phyloP scores from a whole-genome alignment of 2,329 filamentous ascomycete species.

The Tolypocladium ophioglossoides region DNA sequence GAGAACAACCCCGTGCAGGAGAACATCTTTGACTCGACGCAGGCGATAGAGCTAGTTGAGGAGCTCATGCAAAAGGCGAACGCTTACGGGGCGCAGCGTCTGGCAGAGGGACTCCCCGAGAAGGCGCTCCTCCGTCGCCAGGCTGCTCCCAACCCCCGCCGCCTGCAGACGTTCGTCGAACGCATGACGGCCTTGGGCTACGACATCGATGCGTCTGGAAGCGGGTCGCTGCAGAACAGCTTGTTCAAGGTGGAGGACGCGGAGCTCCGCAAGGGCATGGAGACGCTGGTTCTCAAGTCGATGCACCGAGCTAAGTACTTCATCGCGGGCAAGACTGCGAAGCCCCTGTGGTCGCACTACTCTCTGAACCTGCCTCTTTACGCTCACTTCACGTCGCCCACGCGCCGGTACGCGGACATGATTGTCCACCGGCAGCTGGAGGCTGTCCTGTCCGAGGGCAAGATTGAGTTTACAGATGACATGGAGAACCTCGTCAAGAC shows the following conservation, averaged over 20 bases:
- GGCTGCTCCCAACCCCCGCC: slow-evolving; percentile 72
- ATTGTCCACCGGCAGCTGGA: slow-evolving; percentile 94
- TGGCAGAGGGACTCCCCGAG: slow-evolving; percentile 70
- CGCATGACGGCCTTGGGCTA: slow-evolving; percentile 88
- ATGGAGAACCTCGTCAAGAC: slow-evolving; percentile 83
- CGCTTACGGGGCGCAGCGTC: slow-evolving; percentile 74
- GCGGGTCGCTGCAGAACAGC: slow-evolving; percentile 85
- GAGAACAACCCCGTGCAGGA: slow-evolving; percentile 95
- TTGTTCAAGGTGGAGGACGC: slow-evolving; percentile 85
- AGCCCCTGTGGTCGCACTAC: slow-evolving; percentile 78
- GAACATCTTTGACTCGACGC: slow-evolving; percentile 88
- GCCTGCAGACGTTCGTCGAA: slow-evolving; percentile 82
- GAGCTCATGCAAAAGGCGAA: slow-evolving; percentile 94
- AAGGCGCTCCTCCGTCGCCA: slow-evolving; percentile 90
- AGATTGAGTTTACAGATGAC: slow-evolving; percentile 80
- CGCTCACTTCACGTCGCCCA: slow-evolving; percentile 95
- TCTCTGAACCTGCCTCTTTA: slow-evolving; percentile 87
- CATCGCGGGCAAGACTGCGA: slow-evolving; percentile 67
- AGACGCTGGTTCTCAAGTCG: slow-evolving; percentile 86
- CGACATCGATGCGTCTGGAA: slow-evolving; percentile 81
- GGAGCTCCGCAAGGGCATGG: slow-evolving; percentile 93
- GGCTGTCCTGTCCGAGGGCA: slow-evolving; percentile 68
- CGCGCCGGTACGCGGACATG: slow-evolving; percentile 88
- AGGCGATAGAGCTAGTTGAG: slow-evolving; percentile 86
- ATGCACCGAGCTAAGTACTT: slow-evolving; percentile 97